phyloP scores from a whole-genome alignment of 257 asterid genomes.

The Nicotiana paniculata region DNA sequence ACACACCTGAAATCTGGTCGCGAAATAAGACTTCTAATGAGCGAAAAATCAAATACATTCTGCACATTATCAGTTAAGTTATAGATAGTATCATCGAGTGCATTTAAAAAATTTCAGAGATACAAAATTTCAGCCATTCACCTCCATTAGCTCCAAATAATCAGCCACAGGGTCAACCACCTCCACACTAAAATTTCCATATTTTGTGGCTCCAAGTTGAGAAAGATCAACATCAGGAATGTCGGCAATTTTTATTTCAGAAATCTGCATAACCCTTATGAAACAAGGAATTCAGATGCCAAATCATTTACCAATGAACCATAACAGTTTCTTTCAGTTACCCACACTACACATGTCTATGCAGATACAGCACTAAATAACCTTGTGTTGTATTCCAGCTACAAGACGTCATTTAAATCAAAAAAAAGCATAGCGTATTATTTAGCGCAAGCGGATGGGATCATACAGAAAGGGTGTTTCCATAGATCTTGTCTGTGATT shows the following conservation, averaged over 20 bases:
- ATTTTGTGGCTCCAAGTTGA: constrained; percentile 47
- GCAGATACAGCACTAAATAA: neutral
- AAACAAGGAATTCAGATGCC: constrained; percentile 21
- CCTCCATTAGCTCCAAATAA: constrained; percentile 97
- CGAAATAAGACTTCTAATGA: constrained; percentile 65
- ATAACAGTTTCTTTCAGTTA: neutral
- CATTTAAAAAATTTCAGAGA: neutral
- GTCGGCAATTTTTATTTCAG: constrained; percentile 74
- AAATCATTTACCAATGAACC: constrained; percentile 10
- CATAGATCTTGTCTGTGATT: constrained; percentile 91
- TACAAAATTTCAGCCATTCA: constrained; percentile 22
- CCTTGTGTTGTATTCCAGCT: neutral
- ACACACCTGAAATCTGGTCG: constrained; percentile 73
- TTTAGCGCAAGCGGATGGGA: neutral
- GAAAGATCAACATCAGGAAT: constrained; percentile 80
- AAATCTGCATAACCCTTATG: constrained; percentile 54
- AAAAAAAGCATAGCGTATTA: neutral
- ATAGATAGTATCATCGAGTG: neutral
- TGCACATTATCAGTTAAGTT: constrained; percentile 30
- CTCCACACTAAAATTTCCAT: constrained; percentile 68
- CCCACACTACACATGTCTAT: neutral
- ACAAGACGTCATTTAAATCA: neutral
- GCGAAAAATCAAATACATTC: constrained; percentile 89
- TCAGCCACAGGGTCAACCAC: constrained; percentile 93
- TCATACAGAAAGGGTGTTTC: constrained; percentile 95